A percentile compares a stretch with the other conserved stretches of the same genome.
Evolutionary conservation across 371 early-diverging fungal genomes (phyloP).

Genomic region (Haplosporangium sp.): DNA sequence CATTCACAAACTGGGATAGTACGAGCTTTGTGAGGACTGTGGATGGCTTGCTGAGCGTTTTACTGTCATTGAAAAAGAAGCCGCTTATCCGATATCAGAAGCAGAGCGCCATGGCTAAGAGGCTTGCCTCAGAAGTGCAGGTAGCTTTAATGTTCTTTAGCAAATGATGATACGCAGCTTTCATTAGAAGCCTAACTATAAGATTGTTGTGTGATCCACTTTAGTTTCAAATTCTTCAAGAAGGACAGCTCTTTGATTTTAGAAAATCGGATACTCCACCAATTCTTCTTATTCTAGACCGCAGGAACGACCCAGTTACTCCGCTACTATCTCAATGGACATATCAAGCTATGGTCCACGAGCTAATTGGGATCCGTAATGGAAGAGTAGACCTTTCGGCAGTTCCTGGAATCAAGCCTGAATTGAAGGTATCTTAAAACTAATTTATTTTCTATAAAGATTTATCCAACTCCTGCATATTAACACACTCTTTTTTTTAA

Average conservation of each 20-base stretch:
- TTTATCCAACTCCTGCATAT: not conserved
- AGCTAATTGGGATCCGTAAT: conserved; percentile 94
- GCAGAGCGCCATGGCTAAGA: conserved; percentile 81
- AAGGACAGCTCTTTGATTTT: conserved; percentile 87
- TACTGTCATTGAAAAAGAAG: conserved; percentile 90
- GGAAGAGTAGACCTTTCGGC: conserved; percentile 92
- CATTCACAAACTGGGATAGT: conserved; percentile 77
- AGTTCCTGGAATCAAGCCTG: conserved; percentile 85
- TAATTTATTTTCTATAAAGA: not conserved
- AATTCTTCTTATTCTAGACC: conserved; percentile 91
- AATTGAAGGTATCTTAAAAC: conserved; percentile 72
- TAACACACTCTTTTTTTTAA: no score
- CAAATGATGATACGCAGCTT: not conserved
- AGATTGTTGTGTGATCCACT: no score
- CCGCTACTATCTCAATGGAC: conserved; percentile 99
- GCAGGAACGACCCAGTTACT: conserved; percentile 97
- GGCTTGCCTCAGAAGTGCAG: conserved; percentile 85
- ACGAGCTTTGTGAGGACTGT: conserved; percentile 79
- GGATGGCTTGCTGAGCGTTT: conserved; percentile 81
- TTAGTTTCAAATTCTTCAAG: conserved; percentile 83
- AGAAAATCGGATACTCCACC: conserved; percentile 86
- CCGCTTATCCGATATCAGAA: conserved; percentile 92
- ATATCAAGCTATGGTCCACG: conserved; percentile 99
- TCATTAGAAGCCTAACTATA: not conserved
- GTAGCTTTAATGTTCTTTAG: conserved; percentile 53